A percentile compares a stretch with the other conserved stretches of the same genome.
phyloP scores from a whole-genome alignment of 805 yeast genomes.

The Metschnikowia borealis region DNA sequence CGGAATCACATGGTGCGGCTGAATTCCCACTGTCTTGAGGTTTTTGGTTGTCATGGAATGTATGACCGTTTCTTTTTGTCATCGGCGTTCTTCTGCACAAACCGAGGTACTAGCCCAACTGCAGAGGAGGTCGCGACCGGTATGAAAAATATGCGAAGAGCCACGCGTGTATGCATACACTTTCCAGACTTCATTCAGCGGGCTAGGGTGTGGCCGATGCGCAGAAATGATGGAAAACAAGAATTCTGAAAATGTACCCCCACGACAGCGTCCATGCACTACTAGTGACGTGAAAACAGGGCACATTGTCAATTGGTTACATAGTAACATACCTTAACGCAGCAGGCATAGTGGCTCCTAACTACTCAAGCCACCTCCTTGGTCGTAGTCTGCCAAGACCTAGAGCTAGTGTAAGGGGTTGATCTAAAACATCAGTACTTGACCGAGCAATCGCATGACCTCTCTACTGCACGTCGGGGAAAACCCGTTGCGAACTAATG shows the following conservation, averaged over 20 bases:
- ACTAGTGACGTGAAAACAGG: neutral
- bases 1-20: neutral
- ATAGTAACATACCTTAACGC: neutral
- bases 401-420: neutral
- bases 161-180: neutral
- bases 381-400: neutral
- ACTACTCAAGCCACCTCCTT: neutral
- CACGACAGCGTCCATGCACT: neutral
- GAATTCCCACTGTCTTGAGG: neutral
- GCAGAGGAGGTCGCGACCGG: neutral
- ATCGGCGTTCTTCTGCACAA: neutral
- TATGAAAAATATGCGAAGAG: neutral
- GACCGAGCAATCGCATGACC: neutral
- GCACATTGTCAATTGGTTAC: neutral
- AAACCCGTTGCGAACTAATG: slow-evolving; percentile 6
- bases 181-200: neutral
- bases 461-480: neutral
- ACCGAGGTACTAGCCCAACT: neutral
- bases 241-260: neutral
- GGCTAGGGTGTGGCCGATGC: neutral
- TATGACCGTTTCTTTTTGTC: neutral
- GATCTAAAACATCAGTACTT: neutral
- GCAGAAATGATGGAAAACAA: neutral
- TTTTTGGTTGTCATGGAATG: neutral
- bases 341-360: neutral